Evolutionary conservation across 2,329 filamentous ascomycete genomes (phyloP).

Genomic region (Neonectria sp.): DNA sequence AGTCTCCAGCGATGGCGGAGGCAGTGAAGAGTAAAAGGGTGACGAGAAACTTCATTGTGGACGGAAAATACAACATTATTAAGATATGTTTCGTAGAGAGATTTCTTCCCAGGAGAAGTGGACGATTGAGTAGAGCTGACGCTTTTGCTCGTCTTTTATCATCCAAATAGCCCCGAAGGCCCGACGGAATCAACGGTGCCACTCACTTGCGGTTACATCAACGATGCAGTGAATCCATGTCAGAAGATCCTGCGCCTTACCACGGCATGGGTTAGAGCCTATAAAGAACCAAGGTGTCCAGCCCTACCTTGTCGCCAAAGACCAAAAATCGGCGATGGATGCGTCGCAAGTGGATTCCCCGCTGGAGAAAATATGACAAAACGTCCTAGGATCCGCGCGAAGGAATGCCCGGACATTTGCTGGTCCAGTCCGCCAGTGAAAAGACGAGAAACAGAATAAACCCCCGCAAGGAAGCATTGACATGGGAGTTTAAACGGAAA

Average conservation of each 20-base stretch:
- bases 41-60: conserved; percentile 27
- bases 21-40: conserved; percentile 9
- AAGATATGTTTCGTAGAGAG: background rate
- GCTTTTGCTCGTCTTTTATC: background rate
- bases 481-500: background rate
- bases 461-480: background rate
- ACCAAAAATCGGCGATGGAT: background rate
- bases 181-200: background rate
- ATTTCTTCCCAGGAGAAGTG: background rate
- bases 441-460: background rate
- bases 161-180: background rate
- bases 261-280: background rate
- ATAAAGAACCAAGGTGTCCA: background rate
- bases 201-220: background rate
- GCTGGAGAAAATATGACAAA: background rate
- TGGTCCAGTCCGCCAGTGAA: background rate
- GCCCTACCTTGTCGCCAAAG: background rate
- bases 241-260: background rate
- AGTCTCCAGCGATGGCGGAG: background rate
- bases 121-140: background rate
- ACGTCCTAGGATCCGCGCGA: background rate
- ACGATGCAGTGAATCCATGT: background rate
- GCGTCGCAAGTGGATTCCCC: background rate
- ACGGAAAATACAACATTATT: background rate
- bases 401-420: background rate